A percentile compares a stretch with the other conserved stretches of the same genome.
Evolutionary conservation across 2,329 filamentous ascomycete species (phyloP).

Genomic region (Microthyrium microscopicum): DNA sequence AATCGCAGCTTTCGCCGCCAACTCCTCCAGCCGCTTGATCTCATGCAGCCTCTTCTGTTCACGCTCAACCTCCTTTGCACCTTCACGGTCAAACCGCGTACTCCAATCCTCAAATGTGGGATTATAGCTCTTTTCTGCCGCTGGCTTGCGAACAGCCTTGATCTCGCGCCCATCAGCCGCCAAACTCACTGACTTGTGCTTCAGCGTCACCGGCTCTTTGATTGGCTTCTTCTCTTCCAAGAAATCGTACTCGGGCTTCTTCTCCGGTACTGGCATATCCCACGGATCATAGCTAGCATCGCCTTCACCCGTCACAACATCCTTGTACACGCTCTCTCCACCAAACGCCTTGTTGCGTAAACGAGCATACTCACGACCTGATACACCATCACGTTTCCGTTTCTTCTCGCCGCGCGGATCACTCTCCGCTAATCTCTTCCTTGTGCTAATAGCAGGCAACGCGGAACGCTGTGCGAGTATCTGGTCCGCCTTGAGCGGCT

Average conservation of each 20-base stretch:
- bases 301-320: constrained; percentile 36
- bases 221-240: constrained; percentile 48
- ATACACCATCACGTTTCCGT: constrained; percentile 61
- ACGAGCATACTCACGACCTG: constrained; percentile 65
- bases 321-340: constrained; percentile 38
- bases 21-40: constrained; percentile 49
- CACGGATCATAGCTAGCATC: constrained; percentile 59
- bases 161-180: constrained; percentile 66
- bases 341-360: constrained; percentile 62
- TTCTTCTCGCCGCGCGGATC: constrained; percentile 67
- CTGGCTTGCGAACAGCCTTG: constrained; percentile 62
- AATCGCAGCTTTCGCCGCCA: constrained; percentile 52
- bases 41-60: constrained; percentile 54
- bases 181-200: constrained; percentile 62
- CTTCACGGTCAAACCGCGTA: constrained; percentile 54
- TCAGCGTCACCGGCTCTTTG: constrained; percentile 54
- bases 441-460: constrained; percentile 58
- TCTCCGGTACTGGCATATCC: constrained; percentile 36
- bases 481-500: constrained; percentile 75
- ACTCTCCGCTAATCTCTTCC: constrained; percentile 53
- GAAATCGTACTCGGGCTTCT: constrained; percentile 43
- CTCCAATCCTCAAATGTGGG: constrained; percentile 78
- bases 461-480: constrained; percentile 75
- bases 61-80: constrained; percentile 59
- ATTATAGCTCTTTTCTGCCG: constrained; percentile 82